Conservation (phyloP, 2,329 filamentous ascomycete species). For the Exophiala sp. region DNA sequence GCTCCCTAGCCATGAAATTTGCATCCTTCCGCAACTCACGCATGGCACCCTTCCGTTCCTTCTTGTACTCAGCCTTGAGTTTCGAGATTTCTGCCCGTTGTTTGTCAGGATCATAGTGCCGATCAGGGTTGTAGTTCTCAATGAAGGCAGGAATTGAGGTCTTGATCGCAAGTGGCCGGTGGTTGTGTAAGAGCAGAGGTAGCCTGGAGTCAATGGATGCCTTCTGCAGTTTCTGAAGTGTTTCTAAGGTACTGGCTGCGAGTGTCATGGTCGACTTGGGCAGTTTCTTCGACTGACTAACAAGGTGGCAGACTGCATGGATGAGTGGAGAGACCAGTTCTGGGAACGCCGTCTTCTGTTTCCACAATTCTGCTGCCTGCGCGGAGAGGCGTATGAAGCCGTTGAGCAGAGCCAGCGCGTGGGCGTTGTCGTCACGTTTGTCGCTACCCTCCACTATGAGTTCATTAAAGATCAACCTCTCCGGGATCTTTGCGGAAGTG, state of each 20-base stretch:
- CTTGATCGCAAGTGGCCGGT: constrained; percentile 82
- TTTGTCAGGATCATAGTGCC: constrained; percentile 93
- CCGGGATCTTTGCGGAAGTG: constrained; percentile 34
- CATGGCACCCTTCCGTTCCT: constrained; percentile 89
- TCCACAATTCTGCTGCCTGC: constrained; percentile 66
- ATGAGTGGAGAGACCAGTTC: constrained; percentile 69
- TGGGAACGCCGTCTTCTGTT: constrained; percentile 63
- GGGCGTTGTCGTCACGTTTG: not conserved
- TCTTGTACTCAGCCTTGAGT: constrained; percentile 84
- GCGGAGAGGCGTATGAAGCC: constrained; percentile 58
- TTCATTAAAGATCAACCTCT: constrained; percentile 51
- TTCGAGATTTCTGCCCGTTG: constrained; percentile 81
- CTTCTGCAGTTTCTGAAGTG: constrained; percentile 47
- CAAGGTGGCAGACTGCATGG: constrained; percentile 56
- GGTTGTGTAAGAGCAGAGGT: constrained; percentile 81
- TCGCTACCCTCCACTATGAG: constrained; percentile 7
- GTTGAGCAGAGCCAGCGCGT: constrained; percentile 17
- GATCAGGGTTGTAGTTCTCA: constrained; percentile 86
- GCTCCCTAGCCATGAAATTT: constrained; percentile 86
- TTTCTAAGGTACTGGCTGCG: constrained; percentile 32
- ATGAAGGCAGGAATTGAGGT: constrained; percentile 90
- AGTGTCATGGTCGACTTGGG: constrained; percentile 47
- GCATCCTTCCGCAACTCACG: constrained; percentile 92
- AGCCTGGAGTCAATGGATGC: constrained; percentile 59
- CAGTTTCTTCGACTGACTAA: constrained; percentile 38